Conservation (phyloP, 2,329 filamentous ascomycete species). For the Pseudogymnoascus destructans region DNA sequence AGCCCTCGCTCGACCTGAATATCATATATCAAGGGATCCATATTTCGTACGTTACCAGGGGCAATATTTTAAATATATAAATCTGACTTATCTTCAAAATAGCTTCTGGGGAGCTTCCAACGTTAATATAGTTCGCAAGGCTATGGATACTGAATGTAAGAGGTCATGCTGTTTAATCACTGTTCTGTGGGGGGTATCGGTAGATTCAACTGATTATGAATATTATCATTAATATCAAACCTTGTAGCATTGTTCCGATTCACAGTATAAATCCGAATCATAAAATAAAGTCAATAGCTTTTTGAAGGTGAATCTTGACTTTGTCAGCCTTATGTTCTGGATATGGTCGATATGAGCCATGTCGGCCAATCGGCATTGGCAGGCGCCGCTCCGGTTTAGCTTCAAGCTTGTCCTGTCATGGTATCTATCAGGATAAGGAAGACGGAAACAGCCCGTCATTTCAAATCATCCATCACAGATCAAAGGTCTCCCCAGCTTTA, state of each 20-base stretch:
- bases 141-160: neutral
- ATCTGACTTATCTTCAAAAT: neutral
- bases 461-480: constrained; percentile 1
- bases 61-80: neutral
- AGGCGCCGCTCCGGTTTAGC: neutral
- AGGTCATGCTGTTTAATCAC: neutral
- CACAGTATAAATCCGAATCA: neutral
- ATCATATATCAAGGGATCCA: constrained; percentile 1
- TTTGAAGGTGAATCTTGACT: neutral
- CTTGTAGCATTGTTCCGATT: neutral
- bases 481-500: neutral
- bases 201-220: neutral
- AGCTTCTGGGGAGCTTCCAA: neutral
- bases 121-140: neutral
- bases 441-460: constrained; percentile 1
- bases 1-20: constrained; percentile 4
- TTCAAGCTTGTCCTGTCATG: neutral
- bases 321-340: neutral
- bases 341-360: neutral
- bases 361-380: neutral
- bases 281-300: neutral
- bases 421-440: constrained; percentile 4
- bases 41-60: neutral
- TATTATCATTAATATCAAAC: neutral
- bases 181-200: neutral